Percentiles rank a stretch among this genome's conserved stretches.
phyloP scores from a whole-genome alignment of 1,284 basidiomycete genomes.

The Trametes sp. region DNA sequence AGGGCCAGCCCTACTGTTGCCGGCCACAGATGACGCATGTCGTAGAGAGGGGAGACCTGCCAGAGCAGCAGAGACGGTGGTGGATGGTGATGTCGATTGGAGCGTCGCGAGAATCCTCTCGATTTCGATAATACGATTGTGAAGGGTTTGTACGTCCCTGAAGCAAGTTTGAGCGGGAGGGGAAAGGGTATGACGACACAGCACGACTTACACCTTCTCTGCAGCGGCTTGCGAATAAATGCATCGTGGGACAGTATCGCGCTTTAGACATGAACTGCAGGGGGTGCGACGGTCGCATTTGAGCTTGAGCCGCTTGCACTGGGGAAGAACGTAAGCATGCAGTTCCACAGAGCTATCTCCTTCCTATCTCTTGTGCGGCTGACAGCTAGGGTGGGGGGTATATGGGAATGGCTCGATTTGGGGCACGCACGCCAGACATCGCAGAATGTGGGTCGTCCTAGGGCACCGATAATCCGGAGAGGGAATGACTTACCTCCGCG shows the following conservation, averaged over 20 bases:
- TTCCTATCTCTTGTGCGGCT: background rate
- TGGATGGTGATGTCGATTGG: conserved; percentile 30
- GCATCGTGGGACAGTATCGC: conserved; percentile 75
- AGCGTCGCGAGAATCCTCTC: conserved; percentile 60
- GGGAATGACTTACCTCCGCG: conserved; percentile 65
- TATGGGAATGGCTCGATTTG: background rate
- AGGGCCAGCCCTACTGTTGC: conserved; percentile 32
- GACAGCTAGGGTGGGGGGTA: conserved; percentile 9
- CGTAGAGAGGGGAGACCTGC: conserved; percentile 34
- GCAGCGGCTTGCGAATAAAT: conserved; percentile 81
- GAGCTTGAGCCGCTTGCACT: conserved; percentile 86
- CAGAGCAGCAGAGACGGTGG: conserved; percentile 29
- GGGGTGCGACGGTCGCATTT: conserved; percentile 81
- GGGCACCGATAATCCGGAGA: too few relatives aligned
- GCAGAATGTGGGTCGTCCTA: too few relatives aligned
- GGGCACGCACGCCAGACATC: background rate
- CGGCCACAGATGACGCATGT: conserved; percentile 21
- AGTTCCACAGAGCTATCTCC: background rate
- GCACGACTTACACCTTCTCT: conserved; percentile 74
- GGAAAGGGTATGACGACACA: conserved; percentile 5
- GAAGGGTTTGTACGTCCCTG: conserved; percentile 80
- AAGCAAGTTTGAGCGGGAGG: conserved; percentile 3
- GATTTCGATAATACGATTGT: conserved; percentile 76
- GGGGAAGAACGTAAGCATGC: conserved; percentile 14
- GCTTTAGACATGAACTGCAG: conserved; percentile 78